Evolutionary conservation across 2,329 filamentous ascomycete genomes (phyloP).

Genomic region (Sclerotinia borealis): DNA sequence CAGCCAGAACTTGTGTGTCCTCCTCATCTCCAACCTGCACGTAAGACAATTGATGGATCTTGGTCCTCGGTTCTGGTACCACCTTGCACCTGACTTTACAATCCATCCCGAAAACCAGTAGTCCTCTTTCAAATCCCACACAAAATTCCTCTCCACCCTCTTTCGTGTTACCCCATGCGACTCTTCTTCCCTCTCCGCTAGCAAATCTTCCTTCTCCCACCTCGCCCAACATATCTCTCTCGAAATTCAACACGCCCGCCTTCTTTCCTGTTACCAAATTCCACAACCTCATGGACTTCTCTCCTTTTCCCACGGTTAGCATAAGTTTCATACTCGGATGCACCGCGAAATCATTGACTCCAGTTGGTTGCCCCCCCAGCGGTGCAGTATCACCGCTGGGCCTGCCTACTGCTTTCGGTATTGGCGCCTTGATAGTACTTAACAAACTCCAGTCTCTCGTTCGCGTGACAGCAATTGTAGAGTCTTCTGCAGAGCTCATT

Average conservation of each 20-base stretch:
- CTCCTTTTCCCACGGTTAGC: slow-evolving; percentile 84
- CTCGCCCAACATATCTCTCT: slow-evolving; percentile 62
- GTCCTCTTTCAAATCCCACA: slow-evolving; percentile 81
- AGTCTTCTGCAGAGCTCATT: slow-evolving; percentile 83
- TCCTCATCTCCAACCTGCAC: slow-evolving; percentile 45
- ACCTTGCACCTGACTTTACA: slow-evolving; percentile 73
- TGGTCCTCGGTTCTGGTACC: slow-evolving; percentile 60
- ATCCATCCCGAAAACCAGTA: slow-evolving; percentile 82
- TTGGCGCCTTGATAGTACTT: slow-evolving; percentile 81
- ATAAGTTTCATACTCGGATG: slow-evolving; percentile 96
- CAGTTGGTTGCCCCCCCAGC: slow-evolving; percentile 72
- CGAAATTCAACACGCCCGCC: slow-evolving; percentile 85
- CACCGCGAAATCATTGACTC: slow-evolving; percentile 90
- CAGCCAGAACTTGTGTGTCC: slow-evolving; percentile 56
- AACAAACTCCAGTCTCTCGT: slow-evolving; percentile 86
- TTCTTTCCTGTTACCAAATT: slow-evolving; percentile 96
- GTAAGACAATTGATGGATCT: slow-evolving; percentile 79
- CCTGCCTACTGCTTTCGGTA: slow-evolving; percentile 70
- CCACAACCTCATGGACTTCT: slow-evolving; percentile 90
- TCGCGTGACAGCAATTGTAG: slow-evolving; percentile 79
- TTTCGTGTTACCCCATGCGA: slow-evolving; percentile 69
- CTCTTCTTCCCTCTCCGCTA: slow-evolving; percentile 74
- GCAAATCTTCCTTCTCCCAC: slow-evolving; percentile 71
- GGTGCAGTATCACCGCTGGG: slow-evolving; percentile 88
- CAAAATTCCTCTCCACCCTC: slow-evolving; percentile 74